Evolutionary conservation across 352 stramenopile species (phyloP).

Genomic region (Phytophthora constricta): DNA sequence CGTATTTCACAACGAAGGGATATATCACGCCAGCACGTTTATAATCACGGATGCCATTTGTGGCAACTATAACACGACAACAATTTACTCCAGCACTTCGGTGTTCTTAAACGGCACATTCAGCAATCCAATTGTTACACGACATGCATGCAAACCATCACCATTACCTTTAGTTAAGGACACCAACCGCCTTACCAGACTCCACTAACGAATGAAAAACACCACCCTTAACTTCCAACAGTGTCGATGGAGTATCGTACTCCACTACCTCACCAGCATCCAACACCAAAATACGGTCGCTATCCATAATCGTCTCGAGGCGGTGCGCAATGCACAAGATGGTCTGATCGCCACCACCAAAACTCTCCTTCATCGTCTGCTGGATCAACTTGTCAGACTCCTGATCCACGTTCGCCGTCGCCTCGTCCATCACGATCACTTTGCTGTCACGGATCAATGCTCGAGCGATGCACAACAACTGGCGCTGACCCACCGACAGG

Average conservation of each 20-base stretch:
- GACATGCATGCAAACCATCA: too few species aligned
- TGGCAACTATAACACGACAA: too few species aligned
- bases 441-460: constrained; percentile 92
- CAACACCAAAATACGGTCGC: constrained; percentile 91
- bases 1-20: too few species aligned
- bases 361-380: constrained; percentile 90
- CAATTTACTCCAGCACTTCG: too few species aligned
- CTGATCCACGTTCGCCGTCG: constrained; percentile 91
- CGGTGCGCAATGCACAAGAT: constrained; percentile 95
- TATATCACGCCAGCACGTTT: too few species aligned
- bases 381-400: constrained; percentile 71
- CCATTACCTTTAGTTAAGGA: background rate
- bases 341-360: constrained; percentile 74
- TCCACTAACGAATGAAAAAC: constrained; percentile 74
- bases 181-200: constrained; percentile 10
- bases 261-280: constrained; percentile 66
- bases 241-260: constrained; percentile 33
- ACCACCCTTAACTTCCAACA: constrained; percentile 72
- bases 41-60: too few species aligned
- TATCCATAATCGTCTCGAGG: constrained; percentile 94
- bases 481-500: constrained; percentile 94
- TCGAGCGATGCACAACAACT: constrained; percentile 95
- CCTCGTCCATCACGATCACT: constrained; percentile 95
- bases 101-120: too few species aligned
- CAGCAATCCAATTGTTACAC: too few species aligned